Evolutionary conservation across 768 basidiomycete genomes (phyloP), one percentile per base, ranked within the genome.

Genomic region (Trametes sanguinea): DNA sequence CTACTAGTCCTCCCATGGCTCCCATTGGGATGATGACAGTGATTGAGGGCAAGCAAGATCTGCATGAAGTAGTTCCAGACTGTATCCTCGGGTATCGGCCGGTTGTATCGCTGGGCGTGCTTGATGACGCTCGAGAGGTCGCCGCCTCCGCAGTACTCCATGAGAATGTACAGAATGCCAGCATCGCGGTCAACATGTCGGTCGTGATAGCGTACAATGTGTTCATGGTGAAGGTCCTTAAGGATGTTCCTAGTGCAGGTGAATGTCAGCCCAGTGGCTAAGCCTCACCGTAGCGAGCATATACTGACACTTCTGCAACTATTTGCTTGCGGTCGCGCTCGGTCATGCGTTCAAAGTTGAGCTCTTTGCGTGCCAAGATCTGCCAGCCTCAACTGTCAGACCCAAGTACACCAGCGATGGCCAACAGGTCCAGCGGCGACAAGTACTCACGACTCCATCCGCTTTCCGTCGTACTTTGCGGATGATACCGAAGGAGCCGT

Each of bases 91-190:
- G 93, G 83, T 55, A 98, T 85, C 2, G 86, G 84, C 54, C 89
- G 82, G 61, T 82, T 85, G 57, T 84, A 79, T 71, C 86, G 87
- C 62, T 79, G 74, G 1, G 90, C 84, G 64, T 86, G 87, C 70
- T 93, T 92, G 74, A 98, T 97, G 69, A 97, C 76, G 39, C 83
- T 78, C 1, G 92, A 92, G 56, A 99, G 83, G 77, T 99, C 97
- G 11, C 97, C 97, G 22, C 95, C 95, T 4, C 94, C 95, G 71
- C 97, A 99, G 73, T 94, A 98, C 78, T 99, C 97, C 97, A 98
- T 99, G 67, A 98, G 81, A 64, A 99, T 98, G 74, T 98, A 98
- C 46, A 98, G 85, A 59, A 95, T 91, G 22, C 94, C 94, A 42
- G 85, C 83, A 53, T 95, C 92, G 64, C 90, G 82, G 78, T 99